phyloP scores from a whole-genome alignment of 768 basidiomycete species.

The Vararia minispora region DNA sequence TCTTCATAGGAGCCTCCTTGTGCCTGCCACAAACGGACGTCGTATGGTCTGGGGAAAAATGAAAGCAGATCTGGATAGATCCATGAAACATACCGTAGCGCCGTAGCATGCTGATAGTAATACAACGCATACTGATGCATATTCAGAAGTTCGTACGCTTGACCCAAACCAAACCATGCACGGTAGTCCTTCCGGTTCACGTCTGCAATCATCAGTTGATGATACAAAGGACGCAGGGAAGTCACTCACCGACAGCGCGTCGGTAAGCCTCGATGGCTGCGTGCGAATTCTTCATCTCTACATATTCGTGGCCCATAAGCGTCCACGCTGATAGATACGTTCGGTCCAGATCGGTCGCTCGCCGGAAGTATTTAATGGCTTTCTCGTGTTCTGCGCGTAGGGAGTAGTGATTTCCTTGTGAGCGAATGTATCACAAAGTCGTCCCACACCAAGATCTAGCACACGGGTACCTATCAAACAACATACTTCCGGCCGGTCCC shows the following conservation, averaged over 20 bases:
- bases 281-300: conserved; percentile 98
- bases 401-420: conserved; percentile 92
- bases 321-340: conserved; percentile 98
- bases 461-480: conserved; percentile 75
- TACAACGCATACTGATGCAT: conserved; percentile 96
- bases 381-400: conserved; percentile 90
- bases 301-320: conserved; percentile 96
- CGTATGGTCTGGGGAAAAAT: conserved; percentile 62
- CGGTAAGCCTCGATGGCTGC: conserved; percentile 98
- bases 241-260: conserved; percentile 77
- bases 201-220: conserved; percentile 35
- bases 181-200: conserved; percentile 95
- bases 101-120: conserved; percentile 94
- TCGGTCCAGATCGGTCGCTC: conserved; percentile 90
- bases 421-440: background rate
- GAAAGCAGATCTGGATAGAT: background rate
- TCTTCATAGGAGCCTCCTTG: conserved; percentile 92
- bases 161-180: conserved; percentile 98
- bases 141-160: conserved; percentile 91
- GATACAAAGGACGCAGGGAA: background rate
- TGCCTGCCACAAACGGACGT: conserved; percentile 93
- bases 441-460: background rate
- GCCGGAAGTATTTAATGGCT: conserved; percentile 88
- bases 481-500: conserved; percentile 93
- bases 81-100: conserved; percentile 51